phyloP scores from a whole-genome alignment of 2,329 filamentous ascomycete species.

The Xylariaceae sp. region DNA sequence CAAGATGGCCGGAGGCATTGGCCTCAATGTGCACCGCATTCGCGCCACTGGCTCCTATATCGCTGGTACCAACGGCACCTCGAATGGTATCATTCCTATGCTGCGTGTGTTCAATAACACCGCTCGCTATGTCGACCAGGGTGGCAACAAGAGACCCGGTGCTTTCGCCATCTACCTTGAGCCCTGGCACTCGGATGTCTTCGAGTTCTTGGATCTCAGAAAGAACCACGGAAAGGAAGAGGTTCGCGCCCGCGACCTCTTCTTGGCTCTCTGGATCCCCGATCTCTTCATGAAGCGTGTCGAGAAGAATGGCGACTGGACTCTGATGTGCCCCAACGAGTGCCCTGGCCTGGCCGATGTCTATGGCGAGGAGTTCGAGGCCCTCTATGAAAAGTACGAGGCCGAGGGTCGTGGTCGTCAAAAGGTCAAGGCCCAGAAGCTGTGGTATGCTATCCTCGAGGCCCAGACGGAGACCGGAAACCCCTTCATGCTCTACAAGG shows the following conservation, averaged over 20 bases:
- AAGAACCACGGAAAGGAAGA: conserved; percentile 99
- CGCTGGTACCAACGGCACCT: conserved; percentile 94
- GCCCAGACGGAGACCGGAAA: conserved; percentile 98
- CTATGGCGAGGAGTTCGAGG: conserved; percentile 96
- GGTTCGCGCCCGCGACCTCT: conserved; percentile 90
- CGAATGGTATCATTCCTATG: conserved; percentile 96
- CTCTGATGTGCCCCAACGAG: conserved; percentile 96
- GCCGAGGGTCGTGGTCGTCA: conserved; percentile 78
- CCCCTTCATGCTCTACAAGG: conserved; percentile 99
- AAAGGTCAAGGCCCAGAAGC: conserved; percentile 95
- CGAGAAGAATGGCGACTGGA: conserved; percentile 94
- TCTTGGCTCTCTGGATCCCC: conserved; percentile 96
- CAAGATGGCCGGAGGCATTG: conserved; percentile 98
- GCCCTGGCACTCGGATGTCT: conserved; percentile 97
- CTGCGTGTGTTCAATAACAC: conserved; percentile 99
- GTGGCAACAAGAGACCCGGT: conserved; percentile 97
- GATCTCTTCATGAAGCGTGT: conserved; percentile 99
- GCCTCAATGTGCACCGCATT: conserved; percentile 93
- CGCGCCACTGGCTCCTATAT: conserved; percentile 98
- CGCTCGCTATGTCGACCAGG: conserved; percentile 95
- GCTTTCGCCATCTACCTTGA: conserved; percentile 98
- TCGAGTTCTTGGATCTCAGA: conserved; percentile 92
- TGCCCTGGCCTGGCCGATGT: conserved; percentile 91
- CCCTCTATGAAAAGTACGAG: conserved; percentile 90
- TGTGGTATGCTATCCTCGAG: conserved; percentile 98